phyloP scores from a whole-genome alignment of 129 eudicot genomes.

The Pittosporum tobira region DNA sequence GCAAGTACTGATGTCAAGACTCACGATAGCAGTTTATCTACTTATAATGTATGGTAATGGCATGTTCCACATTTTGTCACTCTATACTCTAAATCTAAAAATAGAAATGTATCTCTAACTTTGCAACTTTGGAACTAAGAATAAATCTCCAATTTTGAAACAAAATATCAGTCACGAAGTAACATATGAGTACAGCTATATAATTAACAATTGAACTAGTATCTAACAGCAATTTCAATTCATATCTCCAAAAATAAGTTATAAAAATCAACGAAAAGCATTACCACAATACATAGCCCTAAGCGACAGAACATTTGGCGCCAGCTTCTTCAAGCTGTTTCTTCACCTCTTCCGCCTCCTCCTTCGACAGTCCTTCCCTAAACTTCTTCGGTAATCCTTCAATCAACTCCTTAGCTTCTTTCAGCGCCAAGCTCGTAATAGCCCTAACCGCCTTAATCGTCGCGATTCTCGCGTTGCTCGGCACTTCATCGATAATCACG shows the following conservation, averaged over 20 bases:
- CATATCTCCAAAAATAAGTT: conserved; percentile 3
- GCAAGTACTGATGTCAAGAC: too few species aligned
- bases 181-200: too few species aligned
- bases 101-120: too few species aligned
- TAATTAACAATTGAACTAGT: too few species aligned
- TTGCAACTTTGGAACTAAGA: too few species aligned
- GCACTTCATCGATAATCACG: conserved; percentile 78
- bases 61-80: too few species aligned
- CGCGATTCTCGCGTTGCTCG: conserved; percentile 78
- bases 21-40: too few species aligned
- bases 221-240: conserved; percentile 30
- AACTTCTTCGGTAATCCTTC: conserved; percentile 95
- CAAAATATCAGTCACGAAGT: too few species aligned
- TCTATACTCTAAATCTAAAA: too few species aligned
- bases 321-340: conserved; percentile 97
- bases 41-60: too few species aligned
- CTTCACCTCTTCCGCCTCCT: conserved; percentile 89
- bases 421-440: conserved; percentile 63
- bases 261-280: background rate
- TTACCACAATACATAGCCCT: conserved; percentile 18
- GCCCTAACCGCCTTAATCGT: conserved; percentile 90
- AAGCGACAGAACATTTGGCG: conserved; percentile 67
- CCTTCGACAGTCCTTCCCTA: conserved; percentile 67
- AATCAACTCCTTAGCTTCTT: conserved; percentile 83
- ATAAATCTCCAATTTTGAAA: too few species aligned